Evolutionary conservation across 2,329 filamentous ascomycete genomes (phyloP), one percentile per base, ranked within the genome.

Genomic region (Fusarium sp.): DNA sequence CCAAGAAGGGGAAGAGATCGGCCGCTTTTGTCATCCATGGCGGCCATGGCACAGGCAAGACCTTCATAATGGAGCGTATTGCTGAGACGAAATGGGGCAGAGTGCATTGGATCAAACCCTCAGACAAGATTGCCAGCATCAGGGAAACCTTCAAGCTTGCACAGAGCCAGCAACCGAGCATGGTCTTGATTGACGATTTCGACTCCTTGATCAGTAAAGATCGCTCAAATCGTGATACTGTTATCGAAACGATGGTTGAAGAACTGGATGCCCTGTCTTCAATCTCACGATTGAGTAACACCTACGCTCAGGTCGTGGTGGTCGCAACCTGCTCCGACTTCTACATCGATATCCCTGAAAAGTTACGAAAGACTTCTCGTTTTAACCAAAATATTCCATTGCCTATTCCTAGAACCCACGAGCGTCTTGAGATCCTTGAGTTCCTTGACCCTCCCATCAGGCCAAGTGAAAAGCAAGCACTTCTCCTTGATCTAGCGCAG

Each of bases 21-120:
- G 84, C 86, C 53, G 89, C 89, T 0, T 85, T 96, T 35, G 84
- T 96, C 24, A 83, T 98, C 7, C 91, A 97, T 76, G 95, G 95
- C 16, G 90, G 92, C 20, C 88, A 89, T 66, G 94, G 95, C 13
- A 97, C 93, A 1, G 95, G 95, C 24, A 98, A 98, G 81, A 91
- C 89, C 1, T 85, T 92, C 68, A 83, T 98, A 1, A 82, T 98
- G 2, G 79, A 91, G 18, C 86, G 88, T 31, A 84, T 98, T 21
- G 87, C 89, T 11, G 85, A 83, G 9, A 88, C 89, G 1, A 86
- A 85, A 60, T 97, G 93, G 92, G 88, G 88, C 23, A 88, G 87
- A 39, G 88, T 94, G 2, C 86, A 92, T 69, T 85, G 82, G 56
- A 82, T 94, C 55, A 83, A 86, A 56, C 81, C 82, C 9, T 81